Evolutionary conservation across 2,329 filamentous ascomycete genomes (phyloP).

Genomic region (Sarocladiaceae sp.): DNA sequence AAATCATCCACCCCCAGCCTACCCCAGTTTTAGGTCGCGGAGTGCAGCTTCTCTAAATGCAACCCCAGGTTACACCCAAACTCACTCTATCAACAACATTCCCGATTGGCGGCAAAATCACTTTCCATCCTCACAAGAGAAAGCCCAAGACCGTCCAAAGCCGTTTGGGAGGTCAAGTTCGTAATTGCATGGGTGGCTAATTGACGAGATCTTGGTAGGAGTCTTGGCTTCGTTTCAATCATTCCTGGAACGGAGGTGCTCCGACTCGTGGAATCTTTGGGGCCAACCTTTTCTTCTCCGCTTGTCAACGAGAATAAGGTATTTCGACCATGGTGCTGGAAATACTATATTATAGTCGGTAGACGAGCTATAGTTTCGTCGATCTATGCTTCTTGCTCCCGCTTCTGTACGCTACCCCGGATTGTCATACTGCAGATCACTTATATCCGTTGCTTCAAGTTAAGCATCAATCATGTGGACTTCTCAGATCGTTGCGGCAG

Average conservation of each 20-base stretch:
- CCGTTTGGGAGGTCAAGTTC: no score
- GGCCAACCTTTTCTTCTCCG: no score
- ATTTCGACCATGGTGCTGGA: no score
- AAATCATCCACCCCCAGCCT: no score
- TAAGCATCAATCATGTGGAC: background rate
- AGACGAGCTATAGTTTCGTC: background rate
- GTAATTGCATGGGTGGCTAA: background rate
- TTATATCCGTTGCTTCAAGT: background rate
- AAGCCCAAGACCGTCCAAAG: no score
- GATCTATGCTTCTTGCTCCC: background rate
- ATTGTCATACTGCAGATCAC: background rate
- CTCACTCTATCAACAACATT: no score
- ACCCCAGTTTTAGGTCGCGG: no score
- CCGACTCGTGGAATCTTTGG: constrained; percentile 5
- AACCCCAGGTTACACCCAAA: background rate
- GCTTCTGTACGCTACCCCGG: background rate
- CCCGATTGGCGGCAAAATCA: constrained; percentile 1
- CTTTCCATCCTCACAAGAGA: background rate
- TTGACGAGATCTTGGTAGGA: background rate
- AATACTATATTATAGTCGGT: no score
- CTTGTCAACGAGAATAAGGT: no score
- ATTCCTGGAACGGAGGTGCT: background rate
- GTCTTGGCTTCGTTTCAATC: background rate
- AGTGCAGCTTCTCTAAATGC: no score
- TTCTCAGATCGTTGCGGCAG: background rate